Base-by-base conservation (phyloP, 352 stramenopile species). In the Pythium aphanidermatum region DNA sequence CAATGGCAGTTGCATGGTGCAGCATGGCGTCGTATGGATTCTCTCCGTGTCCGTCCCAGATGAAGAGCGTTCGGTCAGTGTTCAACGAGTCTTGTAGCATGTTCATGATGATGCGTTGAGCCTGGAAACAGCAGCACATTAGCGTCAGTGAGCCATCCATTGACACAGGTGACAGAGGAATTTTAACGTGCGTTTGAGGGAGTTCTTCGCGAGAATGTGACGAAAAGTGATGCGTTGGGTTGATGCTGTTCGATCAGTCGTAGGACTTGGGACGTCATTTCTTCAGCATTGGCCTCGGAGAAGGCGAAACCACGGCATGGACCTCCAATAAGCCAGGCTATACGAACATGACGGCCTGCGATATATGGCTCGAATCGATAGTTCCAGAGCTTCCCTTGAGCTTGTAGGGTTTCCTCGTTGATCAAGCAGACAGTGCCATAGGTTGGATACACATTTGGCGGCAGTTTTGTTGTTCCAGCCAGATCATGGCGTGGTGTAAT, bases 1-100 rank as follows among this genome's bases (percentile, higher is more conserved):
- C 65, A 23, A 91, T 62, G 8, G 46, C 62, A 4, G 67, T 62
- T 19, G 74, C 74, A 16, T 68, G 51, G 7, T 63, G 58, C 7
- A 88, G 42, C 39, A 91, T 61, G 13, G 73, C 75, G 30, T 77
- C 52, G 54, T 74, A 91, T 17, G 78, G 78, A 53, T 88, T 91
- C 4, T 46, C 47, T n/a, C 80, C 71, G 2, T 54, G 52, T 24
- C 68, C 68, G 46, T 78, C 46, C 65, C 65, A 88, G 2, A 88
- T 42, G 16, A 73, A 70, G 4, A 88, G 16, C 52, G 75, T 47
- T 5, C 38, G 35, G 5, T 28, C 7, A 0, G 46, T 8, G 21
- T 70, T 7, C 19, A 75, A 7, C 23, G 35, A 23, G 10, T 16
- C 4, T 37, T 16, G 10, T 72, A 63, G 14, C 9, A 46, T 44